Conservation (phyloP, 306 rosid genomes). For the Cucurbita moschata region DNA sequence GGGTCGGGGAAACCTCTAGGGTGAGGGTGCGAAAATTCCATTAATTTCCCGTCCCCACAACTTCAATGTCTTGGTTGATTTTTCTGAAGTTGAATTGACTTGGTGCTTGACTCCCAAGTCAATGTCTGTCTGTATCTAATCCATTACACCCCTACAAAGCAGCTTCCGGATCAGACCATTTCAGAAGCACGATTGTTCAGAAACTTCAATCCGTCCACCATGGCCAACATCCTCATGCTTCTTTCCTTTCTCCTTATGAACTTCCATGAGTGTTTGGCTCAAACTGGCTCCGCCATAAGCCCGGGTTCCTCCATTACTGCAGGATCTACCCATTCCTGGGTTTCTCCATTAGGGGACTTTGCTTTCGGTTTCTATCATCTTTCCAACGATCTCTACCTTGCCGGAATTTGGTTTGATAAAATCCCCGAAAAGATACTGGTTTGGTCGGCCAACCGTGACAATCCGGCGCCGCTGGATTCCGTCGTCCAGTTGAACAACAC, state of each 20-base stretch:
- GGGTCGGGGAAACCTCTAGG: too few species aligned
- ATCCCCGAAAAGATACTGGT: neutral
- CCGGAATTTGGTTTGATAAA: neutral
- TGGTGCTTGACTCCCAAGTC: too few species aligned
- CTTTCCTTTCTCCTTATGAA: neutral
- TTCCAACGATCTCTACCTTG: neutral
- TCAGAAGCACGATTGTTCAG: neutral
- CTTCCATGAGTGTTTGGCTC: neutral
- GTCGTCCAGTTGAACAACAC: neutral
- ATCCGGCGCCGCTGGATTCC: neutral
- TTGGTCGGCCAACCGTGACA: slow-evolving; percentile 5
- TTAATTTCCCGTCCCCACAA: too few species aligned
- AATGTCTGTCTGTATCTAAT: neutral
- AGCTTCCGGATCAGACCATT: neutral
- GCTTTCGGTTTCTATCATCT: neutral
- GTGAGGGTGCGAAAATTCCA: too few species aligned
- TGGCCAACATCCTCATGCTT: neutral
- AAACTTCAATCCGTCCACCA: neutral
- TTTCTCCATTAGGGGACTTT: neutral
- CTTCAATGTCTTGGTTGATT: neutral
- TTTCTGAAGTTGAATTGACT: neutral
- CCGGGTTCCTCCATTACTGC: neutral
- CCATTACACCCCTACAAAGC: neutral
- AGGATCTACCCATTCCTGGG: neutral
- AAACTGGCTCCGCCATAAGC: neutral